Conservation (phyloP, 2,329 filamentous ascomycete genomes). For the Sarocladium strictum region DNA sequence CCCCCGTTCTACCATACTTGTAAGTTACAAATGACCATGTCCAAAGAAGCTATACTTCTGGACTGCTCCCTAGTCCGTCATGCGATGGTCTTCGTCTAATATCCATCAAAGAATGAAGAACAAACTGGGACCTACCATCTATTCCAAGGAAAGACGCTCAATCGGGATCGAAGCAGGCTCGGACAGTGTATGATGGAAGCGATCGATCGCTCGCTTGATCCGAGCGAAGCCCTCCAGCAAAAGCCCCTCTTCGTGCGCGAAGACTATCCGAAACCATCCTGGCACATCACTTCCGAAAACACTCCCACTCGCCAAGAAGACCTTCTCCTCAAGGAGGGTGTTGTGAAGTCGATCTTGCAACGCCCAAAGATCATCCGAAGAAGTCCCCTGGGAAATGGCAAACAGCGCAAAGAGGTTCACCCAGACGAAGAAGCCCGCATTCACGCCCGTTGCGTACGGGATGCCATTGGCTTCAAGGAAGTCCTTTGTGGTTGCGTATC, state of each 20-base stretch:
- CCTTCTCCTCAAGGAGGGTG: background rate
- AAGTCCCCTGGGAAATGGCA: background rate
- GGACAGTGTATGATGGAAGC: background rate
- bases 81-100: too few species aligned
- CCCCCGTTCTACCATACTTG: too few species aligned
- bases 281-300: background rate
- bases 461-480: background rate
- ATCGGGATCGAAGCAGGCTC: too few species aligned
- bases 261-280: background rate
- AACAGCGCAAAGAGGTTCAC: background rate
- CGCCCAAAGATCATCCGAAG: background rate
- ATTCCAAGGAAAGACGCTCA: too few species aligned
- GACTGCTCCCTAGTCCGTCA: too few species aligned
- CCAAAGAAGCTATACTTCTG: too few species aligned
- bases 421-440: slow-evolving; percentile 3
- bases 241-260: background rate
- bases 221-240: background rate
- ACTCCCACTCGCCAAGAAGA: background rate
- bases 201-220: background rate
- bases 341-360: background rate
- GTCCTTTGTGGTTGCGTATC: background rate
- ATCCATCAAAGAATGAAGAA: too few species aligned
- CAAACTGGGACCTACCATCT: too few species aligned
- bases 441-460: background rate
- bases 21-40: too few species aligned